Evolutionary conservation across 108 stramenopile genomes (phyloP), one percentile per base, ranked within the genome.

Genomic region (Cyclotella atomus): DNA sequence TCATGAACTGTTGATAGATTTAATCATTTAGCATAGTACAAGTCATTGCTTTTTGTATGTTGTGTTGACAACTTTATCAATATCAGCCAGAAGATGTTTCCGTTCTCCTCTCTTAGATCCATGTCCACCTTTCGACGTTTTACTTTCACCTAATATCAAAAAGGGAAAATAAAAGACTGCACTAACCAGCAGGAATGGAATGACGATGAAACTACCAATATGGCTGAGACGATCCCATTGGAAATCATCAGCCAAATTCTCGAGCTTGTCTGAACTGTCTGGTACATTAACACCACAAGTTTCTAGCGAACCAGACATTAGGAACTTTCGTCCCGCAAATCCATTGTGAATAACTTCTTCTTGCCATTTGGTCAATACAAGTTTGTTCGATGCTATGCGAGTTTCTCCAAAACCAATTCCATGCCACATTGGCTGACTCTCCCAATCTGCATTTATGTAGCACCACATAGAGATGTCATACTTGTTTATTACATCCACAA

Each of bases 371-470:
- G 73, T 15, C 89, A 90, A 88, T 9, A 91, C 81, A 41, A 66
- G 19, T 15, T 54, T 45, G 72, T 86, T 85, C 0, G 88, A 76
- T 16, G 83, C 74, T 14, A 94, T 35, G 29, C 92, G 86, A 24
- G 89, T 90, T 54, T 96, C 91, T 30, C 95, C 95, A 88, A 94
- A 96, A 19, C 93, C 93, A 53, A 87, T 73, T 49, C 66, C 75
- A 12, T 81, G 75, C 95, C 95, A 96, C 89, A 91, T 89, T 1
- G 90, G 87, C 66, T 90, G 89, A 12, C 68, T 56, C 19, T 92
- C 91, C 95, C 95, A 96, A 71, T 96, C 87, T 47, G 91, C 87
- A 74, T 96, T 85, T 50, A 96, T 96, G 79, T 94, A 96, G n/a
- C 80, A 88, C 92, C 92, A 96, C 90, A 96, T 91, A 6, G 71